phyloP scores from a whole-genome alignment of 2,329 filamentous ascomycete genomes.

The Colletotrichum spaethianum region DNA sequence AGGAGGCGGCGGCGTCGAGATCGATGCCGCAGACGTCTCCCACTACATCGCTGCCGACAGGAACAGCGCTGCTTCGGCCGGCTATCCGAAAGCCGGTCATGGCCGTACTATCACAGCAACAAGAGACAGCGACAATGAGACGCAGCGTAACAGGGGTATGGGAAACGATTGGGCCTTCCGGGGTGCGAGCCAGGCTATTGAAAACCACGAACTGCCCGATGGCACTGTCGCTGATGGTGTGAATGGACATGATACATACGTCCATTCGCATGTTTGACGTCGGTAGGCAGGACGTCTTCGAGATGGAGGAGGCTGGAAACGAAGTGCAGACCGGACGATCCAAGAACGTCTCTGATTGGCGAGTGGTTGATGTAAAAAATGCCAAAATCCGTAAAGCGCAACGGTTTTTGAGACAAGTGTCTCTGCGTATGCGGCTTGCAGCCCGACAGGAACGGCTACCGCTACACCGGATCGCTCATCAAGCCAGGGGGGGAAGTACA shows the following conservation, averaged over 20 bases:
- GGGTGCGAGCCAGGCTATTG: background rate
- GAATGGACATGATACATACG: background rate
- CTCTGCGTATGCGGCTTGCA: slow-evolving; percentile 9
- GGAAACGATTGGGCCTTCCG: background rate
- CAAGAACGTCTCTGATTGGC: slow-evolving; percentile 1
- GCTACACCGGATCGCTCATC: background rate
- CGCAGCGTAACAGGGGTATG: background rate
- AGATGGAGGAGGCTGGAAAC: background rate
- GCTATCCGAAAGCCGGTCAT: background rate
- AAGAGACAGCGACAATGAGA: background rate
- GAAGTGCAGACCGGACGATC: background rate
- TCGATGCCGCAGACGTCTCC: background rate
- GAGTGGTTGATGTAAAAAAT: background rate
- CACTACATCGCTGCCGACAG: background rate
- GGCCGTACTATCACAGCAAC: background rate
- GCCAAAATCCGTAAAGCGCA: background rate
- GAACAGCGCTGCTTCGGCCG: background rate
- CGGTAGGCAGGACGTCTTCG: background rate
- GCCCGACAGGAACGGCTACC: background rate
- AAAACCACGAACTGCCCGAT: background rate
- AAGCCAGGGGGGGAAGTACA: background rate
- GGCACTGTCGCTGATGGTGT: background rate
- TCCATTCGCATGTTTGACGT: background rate
- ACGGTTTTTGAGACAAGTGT: background rate
- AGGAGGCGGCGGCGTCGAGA: background rate